Percentiles rank a stretch among this genome's conserved stretches.
Conservation (phyloP, 768 basidiomycete genomes). For the Mycena venus region DNA sequence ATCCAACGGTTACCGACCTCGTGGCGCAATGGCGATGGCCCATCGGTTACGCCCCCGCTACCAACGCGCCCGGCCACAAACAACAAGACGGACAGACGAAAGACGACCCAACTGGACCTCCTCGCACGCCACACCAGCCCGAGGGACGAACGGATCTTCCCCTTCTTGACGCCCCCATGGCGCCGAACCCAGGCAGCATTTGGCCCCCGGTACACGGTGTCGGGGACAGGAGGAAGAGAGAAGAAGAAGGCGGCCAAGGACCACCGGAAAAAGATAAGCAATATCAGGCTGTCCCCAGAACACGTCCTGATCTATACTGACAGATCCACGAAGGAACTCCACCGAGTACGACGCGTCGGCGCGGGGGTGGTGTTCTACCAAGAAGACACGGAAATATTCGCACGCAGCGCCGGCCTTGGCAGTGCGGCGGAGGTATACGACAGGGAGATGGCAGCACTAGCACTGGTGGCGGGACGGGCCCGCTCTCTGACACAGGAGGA, state of each 20-base stretch:
- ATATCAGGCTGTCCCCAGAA: not conserved
- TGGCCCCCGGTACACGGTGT: not conserved
- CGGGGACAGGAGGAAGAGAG: not conserved
- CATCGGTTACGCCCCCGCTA: constrained; percentile 33
- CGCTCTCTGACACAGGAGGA: not conserved
- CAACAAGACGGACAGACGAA: constrained; percentile 12
- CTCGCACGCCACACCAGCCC: constrained; percentile 31
- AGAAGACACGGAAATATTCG: not conserved
- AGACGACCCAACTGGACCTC: constrained; percentile 14
- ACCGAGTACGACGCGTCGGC: not conserved
- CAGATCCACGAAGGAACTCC: not conserved
- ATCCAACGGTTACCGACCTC: constrained; percentile 33
- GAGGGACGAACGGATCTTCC: constrained; percentile 34
- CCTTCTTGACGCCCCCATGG: constrained; percentile 40
- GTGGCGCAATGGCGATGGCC: not conserved
- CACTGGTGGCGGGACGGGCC: not conserved
- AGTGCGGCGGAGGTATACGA: not conserved
- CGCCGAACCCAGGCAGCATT: constrained; percentile 17
- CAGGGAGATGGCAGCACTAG: not conserved
- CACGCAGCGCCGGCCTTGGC: not conserved
- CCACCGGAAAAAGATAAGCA: not conserved
- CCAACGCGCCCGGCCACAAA: not conserved
- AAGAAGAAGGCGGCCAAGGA: not conserved
- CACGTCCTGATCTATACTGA: not conserved
- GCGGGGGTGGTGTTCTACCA: not conserved